phyloP scores from a whole-genome alignment of 2,329 filamentous ascomycete species.

The Dactylonectria macrodidyma region DNA sequence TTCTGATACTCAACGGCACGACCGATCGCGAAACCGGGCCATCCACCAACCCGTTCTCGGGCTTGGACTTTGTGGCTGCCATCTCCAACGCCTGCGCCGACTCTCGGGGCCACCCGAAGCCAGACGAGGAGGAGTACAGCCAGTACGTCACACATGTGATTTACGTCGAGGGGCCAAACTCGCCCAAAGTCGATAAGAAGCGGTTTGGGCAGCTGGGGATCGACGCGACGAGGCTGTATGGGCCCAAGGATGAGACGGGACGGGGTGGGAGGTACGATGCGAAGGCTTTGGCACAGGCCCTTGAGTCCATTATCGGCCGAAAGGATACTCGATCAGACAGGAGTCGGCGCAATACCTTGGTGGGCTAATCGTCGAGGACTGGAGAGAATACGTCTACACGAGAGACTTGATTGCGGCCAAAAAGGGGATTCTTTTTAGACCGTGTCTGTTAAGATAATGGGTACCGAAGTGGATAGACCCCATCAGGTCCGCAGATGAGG shows the following conservation, averaged over 20 bases:
- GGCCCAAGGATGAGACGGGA: conserved; percentile 65
- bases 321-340: conserved; percentile 55
- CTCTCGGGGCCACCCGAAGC: conserved; percentile 67
- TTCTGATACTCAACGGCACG: conserved; percentile 87
- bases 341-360: conserved; percentile 62
- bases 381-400: neutral
- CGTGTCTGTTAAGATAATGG: neutral
- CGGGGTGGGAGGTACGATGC: conserved; percentile 79
- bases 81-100: conserved; percentile 82
- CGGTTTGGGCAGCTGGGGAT: conserved; percentile 79
- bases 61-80: conserved; percentile 85
- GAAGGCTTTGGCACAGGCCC: conserved; percentile 78
- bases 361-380: conserved; percentile 43
- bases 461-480: neutral
- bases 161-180: conserved; percentile 79
- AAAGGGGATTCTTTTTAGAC: neutral
- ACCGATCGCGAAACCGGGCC: conserved; percentile 91
- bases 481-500: neutral
- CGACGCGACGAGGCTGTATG: conserved; percentile 83
- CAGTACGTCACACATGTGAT: conserved; percentile 88
- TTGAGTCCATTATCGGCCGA: conserved; percentile 83
- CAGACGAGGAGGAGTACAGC: conserved; percentile 65
- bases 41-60: conserved; percentile 73
- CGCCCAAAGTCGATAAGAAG: conserved; percentile 79
- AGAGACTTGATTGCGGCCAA: neutral